Evolutionary conservation across 768 basidiomycete species (phyloP), one percentile per base, ranked within the genome.

Genomic region (Rhodosporidiobolus odoratus): DNA sequence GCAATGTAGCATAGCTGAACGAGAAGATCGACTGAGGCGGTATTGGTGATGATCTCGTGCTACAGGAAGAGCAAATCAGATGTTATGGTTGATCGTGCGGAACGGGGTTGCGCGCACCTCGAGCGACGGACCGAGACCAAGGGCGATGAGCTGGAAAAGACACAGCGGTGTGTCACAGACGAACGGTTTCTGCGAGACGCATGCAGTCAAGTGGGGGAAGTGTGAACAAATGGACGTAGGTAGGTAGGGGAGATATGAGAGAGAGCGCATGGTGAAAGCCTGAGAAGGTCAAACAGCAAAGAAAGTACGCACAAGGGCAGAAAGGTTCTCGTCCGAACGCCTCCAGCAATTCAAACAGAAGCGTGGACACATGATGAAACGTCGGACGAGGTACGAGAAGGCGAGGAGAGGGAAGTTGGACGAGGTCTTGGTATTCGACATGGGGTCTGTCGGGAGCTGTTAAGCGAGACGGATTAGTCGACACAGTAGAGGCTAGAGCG

Each of bases 341-440:
- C 63, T 84, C 75, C 88, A 88, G 78, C 89, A 89, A n/a, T 88
- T 86, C n/a, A 88, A 82, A 73, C 89, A 90, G 78, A 85, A 88
- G 30, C 85, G 82, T 0, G 86, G 85, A 73, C 87, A 89, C 30
- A 89, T 81, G 86, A 88, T 68, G 47, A 62, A 80, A 23, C 88
- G 84, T 25, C 89, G 83, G 27, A 89, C 71, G 27, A 89, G 82
- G 77, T 88, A 89, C 54, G 81, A 83, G 75, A 87, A 88, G 1
- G 87, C 85, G 8, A 84, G 81, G n/a, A 87, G 80, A 1, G 85
- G 84, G 23, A 89, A 78, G 68, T 90, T 89, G 7, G 77, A 30
- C 77, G 77, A 78, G 66, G 32, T 72, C 65, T 76, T 87, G 12
- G 37, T 0, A 85, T 25, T 80, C 82, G 43, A 71, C 74, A 73